Percentiles rank a stretch among this genome's conserved stretches.
phyloP scores from a whole-genome alignment of 352 stramenopile genomes.

The Blastocystis sp. region DNA sequence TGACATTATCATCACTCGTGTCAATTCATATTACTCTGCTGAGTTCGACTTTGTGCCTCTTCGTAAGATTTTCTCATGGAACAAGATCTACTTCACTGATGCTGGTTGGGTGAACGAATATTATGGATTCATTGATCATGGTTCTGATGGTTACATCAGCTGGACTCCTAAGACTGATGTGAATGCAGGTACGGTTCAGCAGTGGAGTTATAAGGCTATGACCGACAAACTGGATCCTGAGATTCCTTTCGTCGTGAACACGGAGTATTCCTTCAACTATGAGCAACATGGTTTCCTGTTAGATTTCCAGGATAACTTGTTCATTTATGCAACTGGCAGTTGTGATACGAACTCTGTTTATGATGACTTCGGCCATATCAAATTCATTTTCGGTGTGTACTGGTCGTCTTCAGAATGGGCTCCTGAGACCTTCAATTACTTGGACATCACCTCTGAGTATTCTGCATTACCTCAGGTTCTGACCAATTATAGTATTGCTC shows the following conservation, averaged over 20 bases:
- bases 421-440: background rate
- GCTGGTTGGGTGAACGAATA: conserved; percentile 26
- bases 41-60: conserved; percentile 56
- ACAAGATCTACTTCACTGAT: conserved; percentile 56
- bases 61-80: conserved; percentile 55
- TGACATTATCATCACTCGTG: conserved; percentile 51
- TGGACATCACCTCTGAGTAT: conserved; percentile 40
- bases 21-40: conserved; percentile 51
- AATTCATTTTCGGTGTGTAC: conserved; percentile 54
- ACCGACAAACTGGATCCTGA: background rate
- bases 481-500: conserved; percentile 1
- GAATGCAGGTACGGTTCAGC: background rate
- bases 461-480: background rate
- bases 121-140: conserved; percentile 35
- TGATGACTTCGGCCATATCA: background rate
- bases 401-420: conserved; percentile 45
- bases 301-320: conserved; percentile 58
- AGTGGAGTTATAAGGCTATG: conserved; percentile 53
- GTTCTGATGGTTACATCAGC: conserved; percentile 42
- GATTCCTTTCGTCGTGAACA: background rate
- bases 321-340: conserved; percentile 43
- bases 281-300: conserved; percentile 57
- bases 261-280: conserved; percentile 54
- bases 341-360: background rate
- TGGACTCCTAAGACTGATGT: conserved; percentile 45